Percentiles rank a stretch among this genome's conserved stretches.
Evolutionary conservation across 768 basidiomycete genomes (phyloP).

Genomic region (Sporobolomyces phaffii): DNA sequence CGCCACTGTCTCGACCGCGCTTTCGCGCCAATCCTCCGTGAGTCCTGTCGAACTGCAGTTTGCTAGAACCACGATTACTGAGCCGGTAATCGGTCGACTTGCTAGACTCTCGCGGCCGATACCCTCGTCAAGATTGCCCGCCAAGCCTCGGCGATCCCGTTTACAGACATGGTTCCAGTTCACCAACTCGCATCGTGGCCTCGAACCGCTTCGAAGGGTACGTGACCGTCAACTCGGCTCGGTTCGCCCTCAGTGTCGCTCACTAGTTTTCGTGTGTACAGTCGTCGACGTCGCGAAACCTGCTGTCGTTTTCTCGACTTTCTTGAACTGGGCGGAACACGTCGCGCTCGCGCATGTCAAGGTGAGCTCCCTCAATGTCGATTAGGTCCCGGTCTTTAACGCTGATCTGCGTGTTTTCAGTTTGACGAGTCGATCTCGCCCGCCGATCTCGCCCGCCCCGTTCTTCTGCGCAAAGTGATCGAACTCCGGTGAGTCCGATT

Average conservation of each 20-base stretch:
- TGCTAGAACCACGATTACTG: too few relatives aligned
- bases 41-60: background rate
- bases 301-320: slow-evolving; percentile 26
- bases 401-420: too few relatives aligned
- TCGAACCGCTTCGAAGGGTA: slow-evolving; percentile 1
- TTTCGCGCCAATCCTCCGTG: background rate
- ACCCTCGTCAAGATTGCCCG: slow-evolving; percentile 26
- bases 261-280: background rate
- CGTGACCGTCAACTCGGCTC: background rate
- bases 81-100: background rate
- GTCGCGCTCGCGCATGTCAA: slow-evolving; percentile 20
- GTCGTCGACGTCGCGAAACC: slow-evolving; percentile 3
- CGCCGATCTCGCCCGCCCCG: slow-evolving; percentile 43
- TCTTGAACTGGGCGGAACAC: slow-evolving; percentile 23
- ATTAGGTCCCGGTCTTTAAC: too few relatives aligned
- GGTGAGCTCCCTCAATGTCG: background rate
- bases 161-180: slow-evolving; percentile 23
- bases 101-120: slow-evolving; percentile 2
- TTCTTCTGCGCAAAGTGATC: slow-evolving; percentile 36
- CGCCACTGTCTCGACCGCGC: slow-evolving; percentile 5
- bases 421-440: slow-evolving; percentile 23
- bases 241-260: background rate
- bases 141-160: slow-evolving; percentile 18
- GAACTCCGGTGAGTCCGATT: slow-evolving; percentile 37
- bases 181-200: slow-evolving; percentile 36